Base-by-base conservation (phyloP, 169 alveolate genomes). In the Plasmodium berghei region DNA sequence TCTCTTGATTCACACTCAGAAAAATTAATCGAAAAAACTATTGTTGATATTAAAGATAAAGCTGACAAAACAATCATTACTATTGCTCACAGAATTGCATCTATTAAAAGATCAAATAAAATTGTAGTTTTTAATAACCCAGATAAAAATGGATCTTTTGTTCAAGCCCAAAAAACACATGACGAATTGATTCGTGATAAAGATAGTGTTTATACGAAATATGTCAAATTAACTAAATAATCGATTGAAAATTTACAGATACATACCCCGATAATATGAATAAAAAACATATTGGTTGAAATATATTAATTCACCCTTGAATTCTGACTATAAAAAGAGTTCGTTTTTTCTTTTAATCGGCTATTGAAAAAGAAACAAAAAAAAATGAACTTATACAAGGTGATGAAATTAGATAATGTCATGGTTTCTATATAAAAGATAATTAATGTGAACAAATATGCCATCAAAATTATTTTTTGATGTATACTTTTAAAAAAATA, bases 41-140 rank as follows among this genome's bases (percentile, higher is more conserved):
- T 85, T 72, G 91, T 58, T 28, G 87, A 71, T 42, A 85, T 85
- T 42, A 85, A 85, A 64, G 87, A 71, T 34, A 67, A 56, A 54
- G 74, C 75, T n/a, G 87, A 93, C 73, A 92, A 94, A 67, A 97
- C 99, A 12, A 94, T 96, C 24, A 77, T 97, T 8, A 94, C 97
- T 83, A 97, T 97, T 63, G 99, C 99, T n/a, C 99, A 97, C 66
- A 95, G 99, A 48, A 95, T 97, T 61, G 92, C 96, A 45, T 96
- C 98, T 48, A 96, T 97, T 14, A 93, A 91, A 40, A 87, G 95
- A 73, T 92, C 95, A 46, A 97, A 96, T 54, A 58, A 83, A 63
- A 97, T 97, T 26, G 97, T 95, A 10, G 91, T 85, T n/a, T 85
- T 85, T 22, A 85, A 85, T 55, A 83, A 88, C 83, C 94, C 94